phyloP scores from a whole-genome alignment of 2,329 filamentous ascomycete genomes.

The Fusarium albidum region DNA sequence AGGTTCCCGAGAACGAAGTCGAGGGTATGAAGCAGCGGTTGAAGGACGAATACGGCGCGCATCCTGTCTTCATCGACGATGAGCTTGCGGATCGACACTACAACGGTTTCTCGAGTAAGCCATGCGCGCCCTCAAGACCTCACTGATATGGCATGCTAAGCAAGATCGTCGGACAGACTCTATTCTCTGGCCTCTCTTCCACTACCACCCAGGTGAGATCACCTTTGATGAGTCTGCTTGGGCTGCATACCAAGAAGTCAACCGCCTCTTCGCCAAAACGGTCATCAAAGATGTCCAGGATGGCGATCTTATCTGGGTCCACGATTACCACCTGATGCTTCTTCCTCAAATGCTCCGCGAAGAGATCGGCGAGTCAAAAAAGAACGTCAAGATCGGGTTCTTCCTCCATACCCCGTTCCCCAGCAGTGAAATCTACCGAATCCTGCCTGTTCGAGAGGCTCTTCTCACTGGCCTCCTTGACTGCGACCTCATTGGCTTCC shows the following conservation, averaged over 20 bases:
- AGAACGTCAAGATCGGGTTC: constrained; percentile 97
- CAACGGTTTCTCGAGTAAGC: constrained; percentile 94
- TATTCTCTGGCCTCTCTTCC: constrained; percentile 98
- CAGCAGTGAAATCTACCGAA: constrained; percentile 95
- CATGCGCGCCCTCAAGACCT: not conserved
- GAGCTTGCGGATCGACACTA: constrained; percentile 95
- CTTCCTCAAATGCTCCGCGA: constrained; percentile 94
- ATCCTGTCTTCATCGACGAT: constrained; percentile 92
- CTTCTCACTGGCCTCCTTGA: constrained; percentile 87
- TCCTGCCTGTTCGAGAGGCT: constrained; percentile 89
- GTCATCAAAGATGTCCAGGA: constrained; percentile 89
- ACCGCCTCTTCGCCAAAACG: constrained; percentile 88
- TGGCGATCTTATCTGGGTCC: constrained; percentile 96
- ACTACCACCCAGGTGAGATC: constrained; percentile 98
- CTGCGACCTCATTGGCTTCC: constrained; percentile 96
- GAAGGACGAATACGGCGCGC: constrained; percentile 86
- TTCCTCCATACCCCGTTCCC: constrained; percentile 98
- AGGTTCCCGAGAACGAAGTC: constrained; percentile 87
- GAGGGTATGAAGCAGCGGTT: constrained; percentile 77
- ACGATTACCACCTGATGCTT: constrained; percentile 98
- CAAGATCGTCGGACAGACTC: constrained; percentile 67
- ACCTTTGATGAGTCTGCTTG: constrained; percentile 96
- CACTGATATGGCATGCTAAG: constrained; percentile 4
- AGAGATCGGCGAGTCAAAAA: constrained; percentile 80
- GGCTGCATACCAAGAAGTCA: constrained; percentile 92